Conservation (phyloP, 192 early-diverging fungal genomes). For the Phlyctochytrium planicorne region DNA sequence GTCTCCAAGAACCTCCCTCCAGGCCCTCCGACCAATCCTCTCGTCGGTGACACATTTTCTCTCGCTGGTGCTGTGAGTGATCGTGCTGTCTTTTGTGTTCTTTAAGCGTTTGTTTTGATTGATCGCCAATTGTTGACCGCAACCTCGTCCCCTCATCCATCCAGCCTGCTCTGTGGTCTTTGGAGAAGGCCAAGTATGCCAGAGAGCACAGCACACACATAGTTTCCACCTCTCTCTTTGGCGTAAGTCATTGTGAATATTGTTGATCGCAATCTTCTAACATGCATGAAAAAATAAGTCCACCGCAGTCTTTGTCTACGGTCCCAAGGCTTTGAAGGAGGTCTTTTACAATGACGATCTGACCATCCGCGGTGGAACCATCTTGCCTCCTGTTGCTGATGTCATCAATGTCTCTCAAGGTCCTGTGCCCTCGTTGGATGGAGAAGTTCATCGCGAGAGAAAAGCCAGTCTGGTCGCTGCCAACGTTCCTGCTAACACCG, state of each 20-base stretch:
- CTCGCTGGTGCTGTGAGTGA: no score
- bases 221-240: no score
- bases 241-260: no score
- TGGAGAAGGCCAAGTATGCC: not conserved
- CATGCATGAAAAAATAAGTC: no score
- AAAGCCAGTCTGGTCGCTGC: not conserved
- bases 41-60: no score
- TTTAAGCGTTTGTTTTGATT: no score
- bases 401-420: not conserved
- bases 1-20: no score
- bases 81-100: no score
- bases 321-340: not conserved
- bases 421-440: not conserved
- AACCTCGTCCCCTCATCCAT: not conserved
- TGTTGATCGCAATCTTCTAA: no score
- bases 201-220: not conserved
- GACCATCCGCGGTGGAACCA: not conserved
- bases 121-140: no score
- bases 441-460: not conserved
- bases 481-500: not conserved
- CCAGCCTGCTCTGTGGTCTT: not conserved
- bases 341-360: constrained; percentile 2
- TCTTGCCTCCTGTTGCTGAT: not conserved
- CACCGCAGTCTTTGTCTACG: no score
- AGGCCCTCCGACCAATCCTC: no score